Base-by-base conservation (phyloP, 2,329 filamentous ascomycete genomes). In the Fusarium sp. region DNA sequence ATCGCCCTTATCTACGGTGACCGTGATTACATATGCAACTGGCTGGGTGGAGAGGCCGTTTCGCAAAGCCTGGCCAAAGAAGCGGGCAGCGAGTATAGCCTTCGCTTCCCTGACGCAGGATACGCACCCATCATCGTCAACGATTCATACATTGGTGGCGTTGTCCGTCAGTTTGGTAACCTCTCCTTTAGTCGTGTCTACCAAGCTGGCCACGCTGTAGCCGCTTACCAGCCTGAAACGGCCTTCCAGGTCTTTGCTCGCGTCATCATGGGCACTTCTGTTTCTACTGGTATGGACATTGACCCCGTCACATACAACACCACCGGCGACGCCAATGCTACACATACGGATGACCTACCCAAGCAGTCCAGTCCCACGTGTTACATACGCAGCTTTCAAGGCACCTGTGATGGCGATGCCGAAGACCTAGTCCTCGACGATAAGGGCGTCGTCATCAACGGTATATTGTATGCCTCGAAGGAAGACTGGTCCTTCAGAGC, bases 111-210 rank as follows among this genome's bases (percentile, higher is more conserved):
- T 3, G 77, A 81, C 0, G 89, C 93, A 1, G 92, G 92, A 1
- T 96, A 96, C 76, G 87, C 88, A 1, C 88, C 91, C 15, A 89
- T 96, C 65, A 81, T 89, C 14, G 88, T 92, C 40, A 92, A 93
- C 75, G 84, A 84, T 26, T 84, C 85, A 8, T 91, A 91, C 78
- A 87, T 89, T 74, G 92, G 88, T 52, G 93, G 93, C 21, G 87
- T 88, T 57, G 92, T 93, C 0, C 87, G 92, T 6, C 92, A 96
- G 77, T 92, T 88, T 72, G 92, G 91, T 13, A 94, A 94, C 71
- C 85, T 92, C 55, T 89, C 86, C 17, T 92, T 92, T 76, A 88
- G 87, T 55, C 84, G 90, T 9, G 83, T 92, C 47, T 92, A 89
- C 76, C 87, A 91, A 72, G 84, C 89, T 17, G 89, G 90, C 3